These are phyloP conservation scores for Leishmania tropica DNA, from an alignment of 208 protist genomes.

Conservation along the genomic window DNA sequence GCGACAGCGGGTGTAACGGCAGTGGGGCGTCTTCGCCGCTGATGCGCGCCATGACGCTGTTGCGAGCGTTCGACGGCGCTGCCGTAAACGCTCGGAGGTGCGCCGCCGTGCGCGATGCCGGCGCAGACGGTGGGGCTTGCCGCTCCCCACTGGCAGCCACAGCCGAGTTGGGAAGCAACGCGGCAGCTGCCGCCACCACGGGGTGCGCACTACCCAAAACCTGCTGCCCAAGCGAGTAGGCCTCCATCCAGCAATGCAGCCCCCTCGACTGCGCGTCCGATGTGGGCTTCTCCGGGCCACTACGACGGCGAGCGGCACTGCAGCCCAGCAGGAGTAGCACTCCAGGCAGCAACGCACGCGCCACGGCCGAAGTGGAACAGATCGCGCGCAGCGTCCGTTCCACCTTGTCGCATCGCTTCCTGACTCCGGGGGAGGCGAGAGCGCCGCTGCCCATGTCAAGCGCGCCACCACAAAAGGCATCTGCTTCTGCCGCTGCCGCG, in stretches of 20 bases:
- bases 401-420: conserved; percentile 11
- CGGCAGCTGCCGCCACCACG: conserved; percentile 5
- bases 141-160: conserved; percentile 2
- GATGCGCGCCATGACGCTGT: neutral
- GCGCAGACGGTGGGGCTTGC: neutral
- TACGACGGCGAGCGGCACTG: neutral
- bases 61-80: too few relatives aligned
- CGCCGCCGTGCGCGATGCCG: neutral
- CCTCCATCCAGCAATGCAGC: conserved; percentile 17
- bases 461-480: too few relatives aligned
- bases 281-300: neutral
- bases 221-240: conserved; percentile 10
- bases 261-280: neutral
- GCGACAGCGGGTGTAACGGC: neutral
- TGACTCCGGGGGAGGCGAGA: neutral
- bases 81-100: neutral
- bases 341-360: conserved; percentile 26
- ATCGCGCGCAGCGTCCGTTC: conserved; percentile 17
- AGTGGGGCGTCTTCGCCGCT: neutral
- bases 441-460: neutral
- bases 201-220: conserved; percentile 18
- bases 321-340: conserved; percentile 21
- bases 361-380: neutral
- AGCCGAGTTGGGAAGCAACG: neutral
- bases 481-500: neutral